Evolutionary conservation across 306 rosid genomes (phyloP), one percentile per base, ranked within the genome.

Genomic region (Betula pendula): DNA sequence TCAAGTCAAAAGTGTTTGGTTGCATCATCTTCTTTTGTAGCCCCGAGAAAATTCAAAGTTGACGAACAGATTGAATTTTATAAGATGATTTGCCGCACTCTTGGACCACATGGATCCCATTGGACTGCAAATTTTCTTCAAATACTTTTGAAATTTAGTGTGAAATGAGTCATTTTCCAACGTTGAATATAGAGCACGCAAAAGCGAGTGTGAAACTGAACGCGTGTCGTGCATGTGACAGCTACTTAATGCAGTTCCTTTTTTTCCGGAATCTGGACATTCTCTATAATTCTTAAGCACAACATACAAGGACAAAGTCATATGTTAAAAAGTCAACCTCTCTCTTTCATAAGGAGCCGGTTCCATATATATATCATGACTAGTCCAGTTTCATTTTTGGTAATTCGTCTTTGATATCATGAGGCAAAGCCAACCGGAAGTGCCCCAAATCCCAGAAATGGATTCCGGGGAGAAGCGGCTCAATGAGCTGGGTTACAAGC

Each of bases 401-500:
- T 52, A 1, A 38, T 19, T n/a, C 8, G 19, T 38, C 16, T 66
- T 38, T n/a, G 48, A 38, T 65, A 68, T n/a, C 63, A 82, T 75
- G 83, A 77, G 47, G 82, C 49, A 45, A 75, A 75, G 9, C 70
- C 53, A 71, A 27, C 71, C 45, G 2, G 75, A 75, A 72, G 73
- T 53, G 53, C 67, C 74, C 68, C 80, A 72, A 68, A 62, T 52
- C 71, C 72, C 13, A 8, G 45, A 71, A 33, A 89, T 89, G 89
- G 96, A 91, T 91, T 56, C 96, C 47, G 96, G 87, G 40, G 93
- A 91, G 83, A 91, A 87, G 80, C 82, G 96, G 62, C 96, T 91
- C 72, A 87, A 89, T 72, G 96, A 91, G 81, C 93, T 89, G 76
- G 96, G 96, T 67, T 91, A 91, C 90, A 91, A 91, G 92, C 96